Base-by-base conservation (phyloP, 1,139 yeast genomes). In the Pichia sp. region DNA sequence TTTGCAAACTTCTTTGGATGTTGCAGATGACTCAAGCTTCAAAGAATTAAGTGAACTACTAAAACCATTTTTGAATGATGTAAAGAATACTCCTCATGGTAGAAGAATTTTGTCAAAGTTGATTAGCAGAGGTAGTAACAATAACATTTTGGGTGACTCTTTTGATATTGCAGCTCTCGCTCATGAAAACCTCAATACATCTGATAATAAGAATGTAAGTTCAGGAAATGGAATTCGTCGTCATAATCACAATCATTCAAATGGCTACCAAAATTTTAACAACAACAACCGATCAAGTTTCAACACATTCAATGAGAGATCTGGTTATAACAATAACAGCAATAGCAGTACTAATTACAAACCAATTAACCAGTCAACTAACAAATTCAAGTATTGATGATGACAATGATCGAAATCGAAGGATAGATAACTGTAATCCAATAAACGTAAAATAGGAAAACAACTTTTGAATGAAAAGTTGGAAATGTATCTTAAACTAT, bases 31-130 rank as follows among this genome's bases (percentile, higher is more conserved):
- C 36, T 57, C 49, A 34, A 55, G 60, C 32, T 58, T 56, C 41
- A 55, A 49, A 33, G 52, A 77, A 43, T 65, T 83, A 44, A 72
- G 81, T 26, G 69, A 64, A 23, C 63, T 74, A 25, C 70, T 83
- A 51, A 74, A 71, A 51, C 91, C 91, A 12, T 70, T 77, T 47
- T 65, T 83, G 49, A 77, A 68, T 48, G 66, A 68, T 47, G 84
- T 85, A 43, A 79, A 86, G 60, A 83, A 84, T 53, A 86, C 96
- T 19, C 96, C 97, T 4, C 95, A 89, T 61, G 97, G 97, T 18
- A 75, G 95, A 59, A 75, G 96, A 58, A 88, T 91, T 21, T 44
- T 58, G 32, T 57, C 61, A 11, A 57, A 59, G 36, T 46, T 59
- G 34, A 55, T 56, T 38, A 51, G 57, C 38, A 51, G 61, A 38